Percentiles rank a stretch among this genome's conserved stretches.
Evolutionary conservation across 2,329 filamentous ascomycete genomes (phyloP).

Genomic region (Penicillium sp.): DNA sequence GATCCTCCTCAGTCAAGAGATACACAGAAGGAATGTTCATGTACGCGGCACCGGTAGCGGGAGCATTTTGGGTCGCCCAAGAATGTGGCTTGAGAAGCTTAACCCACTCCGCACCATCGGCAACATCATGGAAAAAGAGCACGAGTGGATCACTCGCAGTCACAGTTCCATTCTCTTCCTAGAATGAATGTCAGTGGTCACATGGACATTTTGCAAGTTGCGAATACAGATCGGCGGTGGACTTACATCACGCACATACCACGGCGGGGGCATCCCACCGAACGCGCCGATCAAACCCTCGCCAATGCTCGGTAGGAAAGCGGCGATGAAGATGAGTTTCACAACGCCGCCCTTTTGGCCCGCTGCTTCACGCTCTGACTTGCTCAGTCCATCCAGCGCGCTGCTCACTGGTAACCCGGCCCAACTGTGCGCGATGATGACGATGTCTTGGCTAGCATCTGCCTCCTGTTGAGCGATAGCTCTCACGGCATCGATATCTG

Average conservation of each 20-base stretch:
- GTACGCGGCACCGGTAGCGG: slow-evolving; percentile 29
- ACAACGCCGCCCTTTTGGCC: slow-evolving; percentile 35
- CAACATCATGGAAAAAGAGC: slow-evolving; percentile 35
- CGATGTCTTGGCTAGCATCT: slow-evolving; percentile 29
- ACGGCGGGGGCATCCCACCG: slow-evolving; percentile 27
- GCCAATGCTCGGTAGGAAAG: slow-evolving; percentile 34
- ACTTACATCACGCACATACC: slow-evolving; percentile 33
- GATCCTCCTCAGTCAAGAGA: slow-evolving; percentile 32
- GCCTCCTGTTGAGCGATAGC: slow-evolving; percentile 31
- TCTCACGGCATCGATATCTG: slow-evolving; percentile 34
- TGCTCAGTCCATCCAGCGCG: slow-evolving; percentile 33
- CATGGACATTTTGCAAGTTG: not conserved
- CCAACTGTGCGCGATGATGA: slow-evolving; percentile 39
- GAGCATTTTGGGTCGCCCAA: slow-evolving; percentile 28
- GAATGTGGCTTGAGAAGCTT: slow-evolving; percentile 31
- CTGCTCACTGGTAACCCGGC: slow-evolving; percentile 38
- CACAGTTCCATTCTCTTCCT: slow-evolving; percentile 27
- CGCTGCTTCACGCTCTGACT: slow-evolving; percentile 23
- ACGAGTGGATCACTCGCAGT: slow-evolving; percentile 22
- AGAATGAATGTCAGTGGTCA: not conserved
- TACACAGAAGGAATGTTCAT: slow-evolving; percentile 26
- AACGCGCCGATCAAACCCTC: slow-evolving; percentile 31
- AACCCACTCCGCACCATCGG: slow-evolving; percentile 29
- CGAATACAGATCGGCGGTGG: not conserved
- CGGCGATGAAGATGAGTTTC: slow-evolving; percentile 34